Evolutionary conservation across 2,329 filamentous ascomycete species (phyloP), one percentile per base, ranked within the genome.

Genomic region (Arthrobotrys megalospora): DNA sequence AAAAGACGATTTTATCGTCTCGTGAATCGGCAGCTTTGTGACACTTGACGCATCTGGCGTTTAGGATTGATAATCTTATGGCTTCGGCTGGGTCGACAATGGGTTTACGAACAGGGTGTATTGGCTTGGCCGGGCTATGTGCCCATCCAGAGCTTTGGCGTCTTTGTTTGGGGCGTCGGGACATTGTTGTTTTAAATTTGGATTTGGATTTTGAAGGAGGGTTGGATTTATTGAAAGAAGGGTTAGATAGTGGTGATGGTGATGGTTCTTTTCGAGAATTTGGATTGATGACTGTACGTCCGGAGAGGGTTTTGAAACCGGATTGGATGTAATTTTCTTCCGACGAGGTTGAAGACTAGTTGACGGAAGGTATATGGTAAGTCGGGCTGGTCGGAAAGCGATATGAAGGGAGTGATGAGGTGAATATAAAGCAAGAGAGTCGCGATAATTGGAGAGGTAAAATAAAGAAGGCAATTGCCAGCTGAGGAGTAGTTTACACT

Each of bases 1-100:
- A 96, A 84, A 94, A 93, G 1, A 96, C 92, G 83, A 96, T 94
- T 85, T 91, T 89, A 84, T 96, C 96, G 81, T 86, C 89, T n/a
- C 86, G 83, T 2, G 91, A 91, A 82, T 91, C 93, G 80, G 91
- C 88, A 8, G 91, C 90, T 80, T 93, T 87, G 66, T 90, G 88
- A 84, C 93, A 96, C 80, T 89, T 88, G 81, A 90, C 91, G 85
- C 93, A 96, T 36, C 92, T 87, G 78, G 89, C 86, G 82, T 90
- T 89, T 8, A 53, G 21, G 4, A 45, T 64, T 21, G 41, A 36
- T 43, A 76, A 80, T 62, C 89, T 89, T n/a, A 41, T 60, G 6
- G 55, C 55, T 81, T 47, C 81, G 81, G 14, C 80, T 82, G 21
- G 66, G 19, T 76, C 70, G 41, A 55, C 43, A 12, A 5, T 5